Evolutionary conservation across 352 stramenopile genomes (phyloP).

Genomic region (Lagenidium sp.): DNA sequence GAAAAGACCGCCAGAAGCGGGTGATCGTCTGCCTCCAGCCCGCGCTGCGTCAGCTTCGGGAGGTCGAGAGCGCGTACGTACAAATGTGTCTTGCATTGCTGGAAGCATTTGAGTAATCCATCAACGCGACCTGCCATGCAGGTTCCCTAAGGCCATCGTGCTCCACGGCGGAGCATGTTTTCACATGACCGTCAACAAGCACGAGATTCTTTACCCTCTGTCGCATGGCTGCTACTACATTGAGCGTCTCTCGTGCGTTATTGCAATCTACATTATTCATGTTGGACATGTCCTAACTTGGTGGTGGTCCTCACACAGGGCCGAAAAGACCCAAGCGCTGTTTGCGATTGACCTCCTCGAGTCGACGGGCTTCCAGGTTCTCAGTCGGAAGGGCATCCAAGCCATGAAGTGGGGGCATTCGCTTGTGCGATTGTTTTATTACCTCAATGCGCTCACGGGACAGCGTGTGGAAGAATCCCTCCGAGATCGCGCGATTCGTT

Average conservation of each 20-base stretch:
- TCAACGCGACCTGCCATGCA: conserved; percentile 6
- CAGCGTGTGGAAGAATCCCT: conserved; percentile 38
- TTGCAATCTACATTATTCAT: neutral
- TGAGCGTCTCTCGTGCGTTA: conserved; percentile 62
- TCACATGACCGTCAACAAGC: conserved; percentile 41
- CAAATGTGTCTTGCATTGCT: neutral
- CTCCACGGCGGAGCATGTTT: conserved; percentile 69
- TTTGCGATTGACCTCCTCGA: conserved; percentile 69
- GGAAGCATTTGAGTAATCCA: neutral
- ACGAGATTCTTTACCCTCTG: conserved; percentile 36
- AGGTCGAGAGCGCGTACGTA: conserved; percentile 44
- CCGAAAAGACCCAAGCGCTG: conserved; percentile 59
- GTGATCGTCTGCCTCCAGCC: conserved; percentile 60
- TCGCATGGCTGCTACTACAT: conserved; percentile 72
- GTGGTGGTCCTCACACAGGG: conserved; percentile 24
- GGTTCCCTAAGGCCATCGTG: conserved; percentile 53
- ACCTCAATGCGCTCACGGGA: conserved; percentile 61
- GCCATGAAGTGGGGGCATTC: conserved; percentile 75
- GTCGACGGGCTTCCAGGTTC: conserved; percentile 55
- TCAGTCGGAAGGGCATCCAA: conserved; percentile 75
- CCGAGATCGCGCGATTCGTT: conserved; percentile 50
- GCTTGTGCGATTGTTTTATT: conserved; percentile 76
- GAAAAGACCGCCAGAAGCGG: conserved; percentile 23
- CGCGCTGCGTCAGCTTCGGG: conserved; percentile 38
- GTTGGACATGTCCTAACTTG: conserved; percentile 1